Evolutionary conservation across 139 green algal species (phyloP).

Genomic region (Auxenochlorella pyrenoidosa): DNA sequence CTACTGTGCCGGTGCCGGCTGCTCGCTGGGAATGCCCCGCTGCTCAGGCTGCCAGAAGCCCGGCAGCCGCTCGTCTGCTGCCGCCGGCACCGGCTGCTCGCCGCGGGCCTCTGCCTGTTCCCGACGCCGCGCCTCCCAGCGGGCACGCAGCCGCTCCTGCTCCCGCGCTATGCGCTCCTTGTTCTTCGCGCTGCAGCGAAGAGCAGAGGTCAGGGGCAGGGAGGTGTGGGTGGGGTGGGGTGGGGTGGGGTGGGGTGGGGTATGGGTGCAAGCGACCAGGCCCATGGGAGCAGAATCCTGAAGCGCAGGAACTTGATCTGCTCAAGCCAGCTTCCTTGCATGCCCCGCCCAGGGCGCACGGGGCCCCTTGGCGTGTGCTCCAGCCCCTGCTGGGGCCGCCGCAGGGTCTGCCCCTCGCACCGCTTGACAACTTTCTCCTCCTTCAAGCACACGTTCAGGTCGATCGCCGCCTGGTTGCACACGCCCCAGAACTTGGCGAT

Average conservation of each 20-base stretch:
- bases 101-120: background rate
- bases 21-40: background rate
- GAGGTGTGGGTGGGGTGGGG: too few relatives aligned
- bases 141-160: slow-evolving; percentile 33
- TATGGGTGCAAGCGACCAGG: background rate
- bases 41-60: slow-evolving; percentile 1
- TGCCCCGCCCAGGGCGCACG: too few relatives aligned
- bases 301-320: too few relatives aligned
- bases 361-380: too few relatives aligned
- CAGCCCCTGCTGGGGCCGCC: too few relatives aligned
- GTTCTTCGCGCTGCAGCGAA: slow-evolving; percentile 40
- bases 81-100: background rate
- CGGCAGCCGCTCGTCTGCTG: background rate
- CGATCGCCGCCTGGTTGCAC: slow-evolving; percentile 77
- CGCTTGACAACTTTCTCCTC: slow-evolving; percentile 81
- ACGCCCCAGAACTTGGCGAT: slow-evolving; percentile 74
- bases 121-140: slow-evolving; percentile 1
- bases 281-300: background rate
- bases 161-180: slow-evolving; percentile 30
- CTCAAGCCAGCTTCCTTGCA: too few relatives aligned
- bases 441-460: slow-evolving; percentile 73
- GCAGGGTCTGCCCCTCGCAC: slow-evolving; percentile 23
- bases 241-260: background rate
- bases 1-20: background rate
- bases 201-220: too few relatives aligned